Percentiles rank a stretch among this genome's conserved stretches.
These are phyloP conservation scores for Penicillium decumbens DNA, from an alignment of 2,329 filamentous ascomycete species.

Conservation along the genomic window DNA sequence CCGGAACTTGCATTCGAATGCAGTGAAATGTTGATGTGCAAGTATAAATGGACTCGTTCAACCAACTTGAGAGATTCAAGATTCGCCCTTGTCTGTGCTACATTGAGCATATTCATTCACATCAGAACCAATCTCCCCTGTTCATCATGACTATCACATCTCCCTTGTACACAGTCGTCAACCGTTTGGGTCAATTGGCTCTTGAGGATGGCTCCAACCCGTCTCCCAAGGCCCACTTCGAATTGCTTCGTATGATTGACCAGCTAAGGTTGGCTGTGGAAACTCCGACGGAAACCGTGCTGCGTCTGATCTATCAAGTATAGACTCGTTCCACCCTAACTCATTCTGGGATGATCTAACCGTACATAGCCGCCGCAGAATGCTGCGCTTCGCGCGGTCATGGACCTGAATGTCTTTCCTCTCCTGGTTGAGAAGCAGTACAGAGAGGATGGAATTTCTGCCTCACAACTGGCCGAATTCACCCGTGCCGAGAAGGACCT, in stretches of 20 bases:
- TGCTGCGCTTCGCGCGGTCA: constrained; percentile 29
- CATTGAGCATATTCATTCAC: background rate
- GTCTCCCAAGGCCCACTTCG: constrained; percentile 23
- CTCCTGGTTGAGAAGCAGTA: constrained; percentile 21
- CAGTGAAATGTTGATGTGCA: background rate
- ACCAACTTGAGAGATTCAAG: background rate
- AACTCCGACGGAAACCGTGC: constrained; percentile 31
- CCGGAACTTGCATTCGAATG: background rate
- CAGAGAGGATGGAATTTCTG: constrained; percentile 22
- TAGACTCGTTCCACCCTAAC: constrained; percentile 8
- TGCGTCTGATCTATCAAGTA: constrained; percentile 35
- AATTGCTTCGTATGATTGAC: constrained; percentile 28
- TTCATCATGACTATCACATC: constrained; percentile 17
- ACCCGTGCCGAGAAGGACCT: constrained; percentile 30
- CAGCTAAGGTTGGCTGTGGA: constrained; percentile 28
- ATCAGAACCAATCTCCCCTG: background rate
- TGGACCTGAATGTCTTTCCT: constrained; percentile 31
- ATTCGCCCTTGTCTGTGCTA: background rate
- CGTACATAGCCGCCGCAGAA: constrained; percentile 31
- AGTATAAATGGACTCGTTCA: background rate
- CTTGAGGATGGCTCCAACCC: constrained; percentile 16
- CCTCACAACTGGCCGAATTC: constrained; percentile 23
- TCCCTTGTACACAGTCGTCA: constrained; percentile 11
- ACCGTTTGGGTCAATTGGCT: constrained; percentile 14
- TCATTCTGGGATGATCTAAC: background rate